Evolutionary conservation across 139 green algal species (phyloP), one percentile per base, ranked within the genome.

Genomic region (Picochlorum sp.): DNA sequence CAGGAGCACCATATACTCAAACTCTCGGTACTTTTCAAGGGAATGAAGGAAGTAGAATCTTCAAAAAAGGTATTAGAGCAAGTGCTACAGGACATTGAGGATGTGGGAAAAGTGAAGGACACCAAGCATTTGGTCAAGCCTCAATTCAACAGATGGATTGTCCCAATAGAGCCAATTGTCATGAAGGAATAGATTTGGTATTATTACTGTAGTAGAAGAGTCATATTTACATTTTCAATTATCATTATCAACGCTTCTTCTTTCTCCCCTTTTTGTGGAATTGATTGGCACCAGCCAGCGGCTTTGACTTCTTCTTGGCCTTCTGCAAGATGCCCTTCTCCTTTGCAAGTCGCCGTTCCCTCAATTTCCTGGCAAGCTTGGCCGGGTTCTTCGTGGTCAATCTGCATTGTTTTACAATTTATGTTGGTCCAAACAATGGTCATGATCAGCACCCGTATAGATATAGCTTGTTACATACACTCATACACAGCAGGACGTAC

Each of bases 1-100:
- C 41, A 72, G 14, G 64, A 72, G 7, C 47, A 55, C 30, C 31
- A 60, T 36, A 14, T 25, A 22, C 55, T 72, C 51, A 61, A 61
- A 26, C 44, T 72, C 35, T 45, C 54, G 24, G 64, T 72, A 20
- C 53, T 36, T 28, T 72, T 72, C 45, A 67, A 60, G 47, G 56
- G 64, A 30, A 56, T 44, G 4, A 16, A 8, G 35, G 39, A 72
- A 47, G 43, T 67, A 16, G 64, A 49, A 37, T 20, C 55, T 45
- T 56, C 41, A 7, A 61, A 50, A 9, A 61, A 67, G 3, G 35
- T 72, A 7, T 22, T 47, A 18, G 33, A 57, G 13, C 50, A 61
- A 44, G 24, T 72, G 1, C 31, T 72, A 28, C 52, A 37, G 3
- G 35, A 65, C 41, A 55, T 71, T 26, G 33, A 39, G 30, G 49